Conservation (phyloP, 305 asterid species). For the Nicotiana rustica region DNA sequence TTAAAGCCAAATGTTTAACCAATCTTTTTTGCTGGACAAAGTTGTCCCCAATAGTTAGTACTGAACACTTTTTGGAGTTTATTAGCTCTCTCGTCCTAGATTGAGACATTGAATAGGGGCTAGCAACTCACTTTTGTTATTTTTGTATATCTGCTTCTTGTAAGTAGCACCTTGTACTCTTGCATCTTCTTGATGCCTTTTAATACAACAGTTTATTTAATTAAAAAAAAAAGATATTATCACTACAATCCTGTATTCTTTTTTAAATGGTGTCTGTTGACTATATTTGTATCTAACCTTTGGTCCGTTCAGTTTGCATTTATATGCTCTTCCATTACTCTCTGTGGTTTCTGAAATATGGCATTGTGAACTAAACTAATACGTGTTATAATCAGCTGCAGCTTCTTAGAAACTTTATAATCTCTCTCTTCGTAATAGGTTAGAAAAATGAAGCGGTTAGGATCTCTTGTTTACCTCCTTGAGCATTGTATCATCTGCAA, state of each 20-base stretch:
- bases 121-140: too few relatives aligned
- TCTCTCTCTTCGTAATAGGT: not conserved
- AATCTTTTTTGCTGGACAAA: too few relatives aligned
- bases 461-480: not conserved
- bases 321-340: not conserved
- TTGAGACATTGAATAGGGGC: too few relatives aligned
- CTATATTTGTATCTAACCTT: slow-evolving; percentile 1
- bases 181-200: too few relatives aligned
- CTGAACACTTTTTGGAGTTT: too few relatives aligned
- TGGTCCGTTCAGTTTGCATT: slow-evolving; percentile 16
- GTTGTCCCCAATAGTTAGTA: too few relatives aligned
- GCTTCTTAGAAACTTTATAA: slow-evolving; percentile 5
- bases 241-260: not conserved
- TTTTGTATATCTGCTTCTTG: too few relatives aligned
- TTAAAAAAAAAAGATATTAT: not conserved
- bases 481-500: slow-evolving; percentile 12
- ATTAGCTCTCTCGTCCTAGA: too few relatives aligned
- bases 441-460: not conserved
- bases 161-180: too few relatives aligned
- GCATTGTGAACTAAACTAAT: not conserved
- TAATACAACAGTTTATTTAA: too few relatives aligned
- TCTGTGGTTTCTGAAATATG: slow-evolving; percentile 7
- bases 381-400: not conserved
- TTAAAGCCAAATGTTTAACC: too few relatives aligned
- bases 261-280: not conserved